These are phyloP conservation scores for Trametes versicolor DNA, from an alignment of 1,284 basidiomycete species.

Conservation along the genomic window DNA sequence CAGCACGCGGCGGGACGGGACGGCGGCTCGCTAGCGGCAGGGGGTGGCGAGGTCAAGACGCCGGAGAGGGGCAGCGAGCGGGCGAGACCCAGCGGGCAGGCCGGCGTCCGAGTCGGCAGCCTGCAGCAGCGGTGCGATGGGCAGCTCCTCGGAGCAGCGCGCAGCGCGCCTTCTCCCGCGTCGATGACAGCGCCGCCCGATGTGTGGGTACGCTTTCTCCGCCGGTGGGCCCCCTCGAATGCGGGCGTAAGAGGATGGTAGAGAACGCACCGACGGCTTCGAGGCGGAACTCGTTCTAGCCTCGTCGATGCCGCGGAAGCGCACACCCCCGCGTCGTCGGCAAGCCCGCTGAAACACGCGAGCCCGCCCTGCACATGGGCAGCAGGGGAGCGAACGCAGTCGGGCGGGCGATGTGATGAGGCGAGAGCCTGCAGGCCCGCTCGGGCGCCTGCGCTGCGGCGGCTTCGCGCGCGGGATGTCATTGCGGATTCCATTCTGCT, in stretches of 20 bases:
- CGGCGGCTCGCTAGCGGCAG: neutral
- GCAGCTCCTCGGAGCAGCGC: constrained; percentile 13
- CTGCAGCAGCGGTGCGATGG: constrained; percentile 2
- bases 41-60: neutral
- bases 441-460: neutral
- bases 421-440: neutral
- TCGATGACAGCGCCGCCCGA: constrained; percentile 24
- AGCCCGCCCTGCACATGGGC: constrained; percentile 1
- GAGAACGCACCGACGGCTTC: constrained; percentile 27
- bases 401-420: constrained; percentile 9
- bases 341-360: constrained; percentile 29
- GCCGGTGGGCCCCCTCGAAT: constrained; percentile 27
- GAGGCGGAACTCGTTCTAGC: constrained; percentile 24
- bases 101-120: neutral
- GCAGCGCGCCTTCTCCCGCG: constrained; percentile 31
- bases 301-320: constrained; percentile 23
- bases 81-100: constrained; percentile 5
- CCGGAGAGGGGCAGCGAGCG: neutral
- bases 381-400: neutral
- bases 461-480: constrained; percentile 16
- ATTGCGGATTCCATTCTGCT: constrained; percentile 27
- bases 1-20: neutral
- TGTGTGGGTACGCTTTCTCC: constrained; percentile 26
- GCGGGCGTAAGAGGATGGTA: constrained; percentile 29
- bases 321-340: constrained; percentile 22